Base-by-base conservation (phyloP, 306 rosid genomes). In the Malus fusca region DNA sequence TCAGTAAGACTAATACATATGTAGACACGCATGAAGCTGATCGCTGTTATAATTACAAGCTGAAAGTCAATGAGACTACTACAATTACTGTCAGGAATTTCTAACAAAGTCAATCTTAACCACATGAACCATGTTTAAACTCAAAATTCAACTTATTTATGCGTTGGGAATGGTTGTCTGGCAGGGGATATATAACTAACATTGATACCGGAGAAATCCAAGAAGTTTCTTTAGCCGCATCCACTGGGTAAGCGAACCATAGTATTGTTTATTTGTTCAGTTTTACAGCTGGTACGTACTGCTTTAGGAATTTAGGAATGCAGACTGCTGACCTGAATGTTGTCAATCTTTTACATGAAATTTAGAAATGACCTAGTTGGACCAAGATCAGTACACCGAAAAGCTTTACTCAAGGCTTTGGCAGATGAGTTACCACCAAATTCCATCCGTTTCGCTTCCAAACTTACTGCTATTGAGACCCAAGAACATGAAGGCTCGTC, bases 361-460 rank as follows among this genome's bases (percentile, higher is more conserved):
- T 53, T 18, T 17, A 17, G 63, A 13, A 58, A n/a, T 28, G 43
- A 59, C n/a, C 15, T 7, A 48, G 59, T 9, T 52, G 71, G n/a
- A 19, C 46, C 75, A 11, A 28, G 69, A 79, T 44, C 21, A 10
- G 74, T 72, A 9, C 74, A 79, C 23, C 63, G 74, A n/a, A 79
- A 79, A 56, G 43, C 73, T 52, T 72, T 79, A 43, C 26, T 79
- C 11, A 40, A 66, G 56, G 68, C 82, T 21, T 28, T 79, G 17
- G 82, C 69, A 26, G 82, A 42, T 13, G 74, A 79, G 30, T 56
- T 79, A 17, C 74, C 74, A n/a, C 31, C 4, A 2, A 63, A 72
- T 25, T 53, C 74, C 4, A 73, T 79, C 63, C 69, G 78, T 37
- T 79, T 73, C 53, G 73, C 69, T 65, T 72, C 73, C 23, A 73